phyloP scores from a whole-genome alignment of 2,329 filamentous ascomycete species.

The Apiospora hydei region DNA sequence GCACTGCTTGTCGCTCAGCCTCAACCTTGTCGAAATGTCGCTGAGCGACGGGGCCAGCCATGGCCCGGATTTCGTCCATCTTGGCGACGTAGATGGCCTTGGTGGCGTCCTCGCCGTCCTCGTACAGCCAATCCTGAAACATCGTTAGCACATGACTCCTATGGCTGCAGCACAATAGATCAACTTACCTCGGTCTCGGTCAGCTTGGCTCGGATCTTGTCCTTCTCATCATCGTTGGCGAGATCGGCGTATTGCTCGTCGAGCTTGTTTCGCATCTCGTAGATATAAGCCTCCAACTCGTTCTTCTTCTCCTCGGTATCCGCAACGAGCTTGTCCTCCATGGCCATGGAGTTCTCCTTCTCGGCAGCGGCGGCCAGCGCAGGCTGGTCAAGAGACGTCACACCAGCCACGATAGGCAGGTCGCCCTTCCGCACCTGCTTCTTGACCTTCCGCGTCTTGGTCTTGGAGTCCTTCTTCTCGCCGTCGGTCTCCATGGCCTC shows the following conservation, averaged over 20 bases:
- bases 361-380: constrained; percentile 75
- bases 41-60: constrained; percentile 91
- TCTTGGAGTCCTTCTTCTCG: constrained; percentile 63
- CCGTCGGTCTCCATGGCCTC: constrained; percentile 88
- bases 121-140: constrained; percentile 95
- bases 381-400: constrained; percentile 76
- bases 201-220: constrained; percentile 83
- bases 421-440: constrained; percentile 99
- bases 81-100: constrained; percentile 95
- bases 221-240: constrained; percentile 90
- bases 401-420: constrained; percentile 84
- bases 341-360: constrained; percentile 89
- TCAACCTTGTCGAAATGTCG: constrained; percentile 96
- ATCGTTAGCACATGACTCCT: constrained; percentile 25
- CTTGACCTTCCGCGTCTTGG: constrained; percentile 96
- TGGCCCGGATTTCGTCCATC: constrained; percentile 91
- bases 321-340: constrained; percentile 97
- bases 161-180: constrained; percentile 30
- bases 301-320: constrained; percentile 99
- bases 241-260: constrained; percentile 91
- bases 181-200: constrained; percentile 81
- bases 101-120: constrained; percentile 92
- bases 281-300: constrained; percentile 97
- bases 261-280: constrained; percentile 94
- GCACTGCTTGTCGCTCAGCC: constrained; percentile 79